Base-by-base conservation (phyloP, 176 grass and related monocot genomes). In the Melocanna baccifera region DNA sequence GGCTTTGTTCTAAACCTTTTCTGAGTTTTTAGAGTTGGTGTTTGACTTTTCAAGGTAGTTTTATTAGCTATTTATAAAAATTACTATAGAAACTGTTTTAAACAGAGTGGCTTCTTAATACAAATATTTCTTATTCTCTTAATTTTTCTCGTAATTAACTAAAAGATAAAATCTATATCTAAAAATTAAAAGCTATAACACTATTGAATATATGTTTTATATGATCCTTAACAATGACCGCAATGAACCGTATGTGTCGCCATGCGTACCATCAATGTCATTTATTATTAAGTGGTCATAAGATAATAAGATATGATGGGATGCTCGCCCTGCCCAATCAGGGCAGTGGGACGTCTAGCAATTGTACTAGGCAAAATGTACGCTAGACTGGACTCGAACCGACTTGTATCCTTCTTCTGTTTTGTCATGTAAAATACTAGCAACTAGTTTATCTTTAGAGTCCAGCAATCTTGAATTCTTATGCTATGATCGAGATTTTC, bases 11-110 rank as follows among this genome's bases (percentile, higher is more conserved):
- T 32, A 2, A 32, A 32, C 1, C 30, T 32, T 32, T 32, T 32
- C 30, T 32, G 30, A n/a, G 30, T 32, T 32, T 32, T 32, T 32
- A 32, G 30, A 32, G 32, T 32, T 32, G 0, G 32, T 32, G 2
- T 32, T 32, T 32, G 0, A 32, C 3, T 32, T 32, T 3, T 32
- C 32, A 3, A 32, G 30, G 1, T 32, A 32, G 32, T 32, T 32
- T 32, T 32, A 32, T 32, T 0, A 32, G 3, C 0, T 3, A 3
- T 32, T 32, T 0, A 32, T 32, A 32, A 0, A 0, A 32, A 32
- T 32, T 4, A 32, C 32, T 32, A 0, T 32, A 32, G 3, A 0
- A 32, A 3, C 32, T 0, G 0, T 32, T 32, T 32, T 32, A 0
- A 32, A 32, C 32, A 4, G 32, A 4, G 0, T 32, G 32, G 0